These are phyloP conservation scores for Penicillium cinerascens DNA, from an alignment of 495 filamentous ascomycete genomes.

Conservation along the genomic window DNA sequence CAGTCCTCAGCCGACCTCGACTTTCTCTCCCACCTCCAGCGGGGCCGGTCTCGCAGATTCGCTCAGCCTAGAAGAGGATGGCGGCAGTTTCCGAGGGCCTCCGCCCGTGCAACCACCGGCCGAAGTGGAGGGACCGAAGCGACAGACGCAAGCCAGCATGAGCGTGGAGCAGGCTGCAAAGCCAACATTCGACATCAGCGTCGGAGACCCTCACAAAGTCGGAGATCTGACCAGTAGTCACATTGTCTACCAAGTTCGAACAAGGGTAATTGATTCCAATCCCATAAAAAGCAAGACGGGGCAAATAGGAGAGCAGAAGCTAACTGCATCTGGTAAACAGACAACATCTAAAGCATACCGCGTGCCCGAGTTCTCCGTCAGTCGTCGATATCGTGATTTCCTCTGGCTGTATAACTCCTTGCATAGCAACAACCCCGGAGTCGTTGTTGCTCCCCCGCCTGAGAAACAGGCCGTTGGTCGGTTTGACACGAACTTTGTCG, in stretches of 20 bases:
- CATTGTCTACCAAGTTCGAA: constrained; percentile 93
- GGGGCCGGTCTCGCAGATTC: constrained; percentile 56
- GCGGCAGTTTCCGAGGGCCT: constrained; percentile 59
- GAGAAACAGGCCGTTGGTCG: constrained; percentile 97
- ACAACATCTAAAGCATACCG: constrained; percentile 95
- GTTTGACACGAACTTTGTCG: constrained; percentile 96
- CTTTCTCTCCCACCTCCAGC: constrained; percentile 47
- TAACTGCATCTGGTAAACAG: constrained; percentile 40
- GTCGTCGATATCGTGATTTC: constrained; percentile 91
- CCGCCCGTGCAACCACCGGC: constrained; percentile 70
- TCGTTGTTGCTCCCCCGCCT: constrained; percentile 92
- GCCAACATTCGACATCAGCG: constrained; percentile 85
- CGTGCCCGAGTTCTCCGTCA: constrained; percentile 85
- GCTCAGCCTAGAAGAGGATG: constrained; percentile 61
- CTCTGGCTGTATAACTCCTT: constrained; percentile 94
- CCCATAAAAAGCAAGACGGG: background rate
- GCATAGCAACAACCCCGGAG: constrained; percentile 89
- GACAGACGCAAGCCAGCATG: constrained; percentile 73
- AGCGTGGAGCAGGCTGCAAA: constrained; percentile 87
- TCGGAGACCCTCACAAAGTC: constrained; percentile 97
- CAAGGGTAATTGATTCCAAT: constrained; percentile 59
- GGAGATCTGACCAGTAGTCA: constrained; percentile 95
- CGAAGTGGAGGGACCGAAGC: constrained; percentile 41
- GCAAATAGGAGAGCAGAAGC: background rate
- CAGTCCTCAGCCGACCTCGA: constrained; percentile 50